phyloP scores from a whole-genome alignment of 192 early-diverging fungal species.

The Rhizophagus prolifer region DNA sequence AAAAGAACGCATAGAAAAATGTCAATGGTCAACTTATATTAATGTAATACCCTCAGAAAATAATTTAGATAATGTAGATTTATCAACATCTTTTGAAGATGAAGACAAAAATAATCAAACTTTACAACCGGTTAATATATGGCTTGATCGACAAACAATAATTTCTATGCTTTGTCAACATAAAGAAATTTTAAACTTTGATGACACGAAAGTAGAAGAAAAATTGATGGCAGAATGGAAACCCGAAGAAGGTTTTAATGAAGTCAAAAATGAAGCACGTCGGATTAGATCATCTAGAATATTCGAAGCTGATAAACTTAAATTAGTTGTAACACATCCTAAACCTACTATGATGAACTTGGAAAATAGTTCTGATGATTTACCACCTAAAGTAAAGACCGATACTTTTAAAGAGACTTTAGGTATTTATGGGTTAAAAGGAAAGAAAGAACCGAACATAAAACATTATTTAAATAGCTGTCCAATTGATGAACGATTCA shows the following conservation, averaged over 20 bases:
- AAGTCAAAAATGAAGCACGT: conserved; percentile 7
- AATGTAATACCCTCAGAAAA: not conserved
- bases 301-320: not conserved
- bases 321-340: not conserved
- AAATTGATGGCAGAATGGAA: conserved; percentile 30
- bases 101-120: conserved; percentile 1
- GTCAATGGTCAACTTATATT: conserved; percentile 25
- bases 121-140: conserved; percentile 25
- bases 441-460: not conserved
- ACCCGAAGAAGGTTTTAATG: conserved; percentile 25
- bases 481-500: conserved; percentile 16
- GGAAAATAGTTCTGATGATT: conserved; percentile 26
- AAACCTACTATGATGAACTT: conserved; percentile 3
- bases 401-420: conserved; percentile 8
- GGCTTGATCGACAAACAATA: conserved; percentile 26
- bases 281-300: conserved; percentile 6
- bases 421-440: not conserved
- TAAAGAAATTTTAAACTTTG: conserved; percentile 11
- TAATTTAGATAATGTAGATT: conserved; percentile 2
- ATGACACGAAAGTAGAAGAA: not conserved
- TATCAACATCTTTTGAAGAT: conserved; percentile 12
- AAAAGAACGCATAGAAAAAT: conserved; percentile 17
- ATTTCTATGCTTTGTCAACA: conserved; percentile 10
- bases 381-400: conserved; percentile 2
- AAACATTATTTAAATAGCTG: not conserved